Percentiles rank a stretch among this genome's conserved stretches.
Conservation (phyloP, 2,329 filamentous ascomycete genomes). For the Cladosporium cucumerinum region DNA sequence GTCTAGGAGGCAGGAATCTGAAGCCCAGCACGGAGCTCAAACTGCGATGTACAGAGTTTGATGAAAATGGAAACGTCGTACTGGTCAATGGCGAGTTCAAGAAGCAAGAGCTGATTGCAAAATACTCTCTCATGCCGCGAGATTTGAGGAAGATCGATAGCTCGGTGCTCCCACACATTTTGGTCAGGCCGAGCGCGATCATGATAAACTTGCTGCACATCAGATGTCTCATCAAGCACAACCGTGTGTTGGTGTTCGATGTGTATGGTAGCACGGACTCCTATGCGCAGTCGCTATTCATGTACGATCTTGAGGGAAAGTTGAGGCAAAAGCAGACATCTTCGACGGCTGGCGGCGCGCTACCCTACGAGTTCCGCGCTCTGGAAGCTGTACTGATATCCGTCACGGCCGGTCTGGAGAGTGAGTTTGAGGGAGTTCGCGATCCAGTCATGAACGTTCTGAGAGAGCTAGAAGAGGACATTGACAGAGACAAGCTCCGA, state of each 20-base stretch:
- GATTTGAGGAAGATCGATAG: slow-evolving; percentile 98
- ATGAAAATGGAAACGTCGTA: slow-evolving; percentile 86
- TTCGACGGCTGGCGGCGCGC: slow-evolving; percentile 47
- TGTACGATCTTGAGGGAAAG: slow-evolving; percentile 94
- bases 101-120: slow-evolving; percentile 94
- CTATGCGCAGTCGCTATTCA: slow-evolving; percentile 93
- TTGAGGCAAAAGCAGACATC: slow-evolving; percentile 72
- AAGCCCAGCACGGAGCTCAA: slow-evolving; percentile 82
- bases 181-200: slow-evolving; percentile 88
- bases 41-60: slow-evolving; percentile 89
- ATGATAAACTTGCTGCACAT: slow-evolving; percentile 95
- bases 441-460: slow-evolving; percentile 89
- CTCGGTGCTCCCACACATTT: slow-evolving; percentile 89
- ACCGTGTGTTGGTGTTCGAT: slow-evolving; percentile 92
- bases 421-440: slow-evolving; percentile 88
- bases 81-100: slow-evolving; percentile 94
- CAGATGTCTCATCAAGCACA: slow-evolving; percentile 89
- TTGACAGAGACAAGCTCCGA: slow-evolving; percentile 88
- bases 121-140: slow-evolving; percentile 88
- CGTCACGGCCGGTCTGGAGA: slow-evolving; percentile 86
- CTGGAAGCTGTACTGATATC: slow-evolving; percentile 93
- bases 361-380: slow-evolving; percentile 94
- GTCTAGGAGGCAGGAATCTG: slow-evolving; percentile 62
- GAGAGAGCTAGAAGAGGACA: slow-evolving; percentile 89
- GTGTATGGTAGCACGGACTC: slow-evolving; percentile 92